Percentiles rank a stretch among this genome's conserved stretches.
Evolutionary conservation across 495 filamentous ascomycete genomes (phyloP).

Genomic region (Massariosphaeria phaeospora): DNA sequence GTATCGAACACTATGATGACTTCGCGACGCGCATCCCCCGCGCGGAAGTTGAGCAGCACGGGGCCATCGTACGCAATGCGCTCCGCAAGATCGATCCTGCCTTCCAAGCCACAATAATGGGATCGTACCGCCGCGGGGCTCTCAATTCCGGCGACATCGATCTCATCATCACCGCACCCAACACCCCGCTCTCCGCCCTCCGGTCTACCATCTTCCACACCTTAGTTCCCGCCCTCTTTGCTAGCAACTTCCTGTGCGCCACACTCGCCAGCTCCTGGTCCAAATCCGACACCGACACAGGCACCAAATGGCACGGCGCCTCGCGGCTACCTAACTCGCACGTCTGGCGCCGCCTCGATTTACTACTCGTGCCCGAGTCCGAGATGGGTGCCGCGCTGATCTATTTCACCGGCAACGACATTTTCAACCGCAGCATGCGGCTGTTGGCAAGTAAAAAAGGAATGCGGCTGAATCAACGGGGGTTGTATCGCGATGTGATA

Average conservation of each 20-base stretch:
- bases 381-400: slow-evolving; percentile 85
- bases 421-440: slow-evolving; percentile 88
- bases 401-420: slow-evolving; percentile 95
- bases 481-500: slow-evolving; percentile 71
- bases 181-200: slow-evolving; percentile 53
- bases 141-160: slow-evolving; percentile 76
- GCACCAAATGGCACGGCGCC: slow-evolving; percentile 86
- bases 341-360: slow-evolving; percentile 76
- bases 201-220: slow-evolving; percentile 57
- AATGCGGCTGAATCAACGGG: slow-evolving; percentile 81
- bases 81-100: slow-evolving; percentile 57
- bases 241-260: slow-evolving; percentile 56
- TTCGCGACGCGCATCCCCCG: slow-evolving; percentile 79
- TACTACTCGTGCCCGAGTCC: slow-evolving; percentile 74
- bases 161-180: slow-evolving; percentile 71
- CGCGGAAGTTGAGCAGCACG: slow-evolving; percentile 67
- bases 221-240: slow-evolving; percentile 59
- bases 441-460: slow-evolving; percentile 77
- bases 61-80: slow-evolving; percentile 58
- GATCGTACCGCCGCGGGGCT: slow-evolving; percentile 82
- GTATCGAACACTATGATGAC: slow-evolving; percentile 77
- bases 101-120: slow-evolving; percentile 68
- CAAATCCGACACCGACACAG: slow-evolving; percentile 39
- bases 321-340: slow-evolving; percentile 54
- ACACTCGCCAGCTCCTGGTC: slow-evolving; percentile 49